These are phyloP conservation scores for Corylus americana DNA, from an alignment of 306 rosid genomes.

Conservation along the genomic window DNA sequence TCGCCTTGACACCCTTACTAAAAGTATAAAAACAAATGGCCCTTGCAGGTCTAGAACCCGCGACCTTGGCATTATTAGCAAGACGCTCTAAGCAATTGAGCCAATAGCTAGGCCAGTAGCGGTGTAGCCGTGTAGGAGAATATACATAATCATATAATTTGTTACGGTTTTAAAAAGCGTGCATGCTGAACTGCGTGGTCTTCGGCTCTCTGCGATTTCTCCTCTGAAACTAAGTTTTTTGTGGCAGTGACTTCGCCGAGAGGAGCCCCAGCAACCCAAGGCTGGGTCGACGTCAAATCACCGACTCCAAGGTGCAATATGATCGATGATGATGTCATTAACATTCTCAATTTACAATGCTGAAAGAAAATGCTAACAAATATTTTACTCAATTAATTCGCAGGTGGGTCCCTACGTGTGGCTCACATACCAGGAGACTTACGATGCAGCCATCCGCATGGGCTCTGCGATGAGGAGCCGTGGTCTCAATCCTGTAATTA, in stretches of 20 bases:
- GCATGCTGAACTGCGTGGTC: not conserved
- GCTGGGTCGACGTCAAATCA: slow-evolving; percentile 74
- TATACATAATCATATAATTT: no score
- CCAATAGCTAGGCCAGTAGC: not conserved
- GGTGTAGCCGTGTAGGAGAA: no score
- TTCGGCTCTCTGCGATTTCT: slow-evolving; percentile 18
- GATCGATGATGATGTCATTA: no score
- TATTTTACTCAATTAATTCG: slow-evolving; percentile 15
- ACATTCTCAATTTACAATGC: not conserved
- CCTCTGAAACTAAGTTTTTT: slow-evolving; percentile 23
- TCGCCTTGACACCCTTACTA: no score
- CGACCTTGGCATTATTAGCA: slow-evolving; percentile 38
- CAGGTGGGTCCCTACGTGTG: slow-evolving; percentile 53
- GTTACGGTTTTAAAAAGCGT: not conserved
- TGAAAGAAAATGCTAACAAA: not conserved
- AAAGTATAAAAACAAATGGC: not conserved
- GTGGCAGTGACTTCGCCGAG: slow-evolving; percentile 67
- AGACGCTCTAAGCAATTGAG: slow-evolving; percentile 37
- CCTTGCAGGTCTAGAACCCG: slow-evolving; percentile 32
- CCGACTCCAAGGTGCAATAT: slow-evolving; percentile 52
- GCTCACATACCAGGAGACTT: slow-evolving; percentile 64
- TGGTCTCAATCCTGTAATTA: slow-evolving; percentile 63
- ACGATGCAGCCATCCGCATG: slow-evolving; percentile 54
- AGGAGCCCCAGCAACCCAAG: slow-evolving; percentile 59
- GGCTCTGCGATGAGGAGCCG: slow-evolving; percentile 71